phyloP scores from a whole-genome alignment of 2,329 filamentous ascomycete genomes.

The Aquanectria penicillioides region DNA sequence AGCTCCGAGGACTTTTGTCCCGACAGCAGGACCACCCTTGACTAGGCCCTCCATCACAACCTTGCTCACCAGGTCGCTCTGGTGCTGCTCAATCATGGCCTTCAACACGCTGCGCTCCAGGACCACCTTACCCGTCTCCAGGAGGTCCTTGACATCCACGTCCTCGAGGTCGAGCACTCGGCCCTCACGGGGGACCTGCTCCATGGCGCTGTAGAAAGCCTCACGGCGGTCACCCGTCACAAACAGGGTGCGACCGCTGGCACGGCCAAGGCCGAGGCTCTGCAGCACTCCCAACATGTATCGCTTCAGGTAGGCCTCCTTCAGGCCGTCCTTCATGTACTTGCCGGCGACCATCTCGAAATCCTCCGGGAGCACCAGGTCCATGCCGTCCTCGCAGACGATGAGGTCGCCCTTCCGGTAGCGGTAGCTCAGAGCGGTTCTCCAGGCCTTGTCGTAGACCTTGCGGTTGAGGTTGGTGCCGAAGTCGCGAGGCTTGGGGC shows the following conservation, averaged over 20 bases:
- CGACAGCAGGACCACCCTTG: conserved; percentile 46
- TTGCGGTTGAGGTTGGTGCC: conserved; percentile 84
- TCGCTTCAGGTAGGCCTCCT: conserved; percentile 67
- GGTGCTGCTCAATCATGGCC: conserved; percentile 77
- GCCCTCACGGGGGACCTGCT: conserved; percentile 71
- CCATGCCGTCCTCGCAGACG: conserved; percentile 81
- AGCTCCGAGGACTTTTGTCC: conserved; percentile 50
- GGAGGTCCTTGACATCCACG: conserved; percentile 94
- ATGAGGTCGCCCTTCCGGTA: conserved; percentile 89
- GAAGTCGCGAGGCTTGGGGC: conserved; percentile 94
- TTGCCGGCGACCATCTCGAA: conserved; percentile 56
- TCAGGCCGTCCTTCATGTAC: conserved; percentile 58
- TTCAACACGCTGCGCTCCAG: conserved; percentile 85
- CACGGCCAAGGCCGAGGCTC: conserved; percentile 74
- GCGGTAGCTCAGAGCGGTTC: conserved; percentile 91
- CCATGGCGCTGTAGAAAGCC: conserved; percentile 74
- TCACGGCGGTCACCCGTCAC: conserved; percentile 72
- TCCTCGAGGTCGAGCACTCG: conserved; percentile 76
- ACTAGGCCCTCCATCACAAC: conserved; percentile 56
- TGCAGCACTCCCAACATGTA: conserved; percentile 76
- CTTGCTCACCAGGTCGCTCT: conserved; percentile 69
- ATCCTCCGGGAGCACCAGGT: conserved; percentile 67
- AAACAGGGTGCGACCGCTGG: conserved; percentile 77
- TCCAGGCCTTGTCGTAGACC: conserved; percentile 95
- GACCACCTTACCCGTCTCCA: conserved; percentile 86